Evolutionary conservation across 352 stramenopile genomes (phyloP).

Genomic region (Halophytophthora polymorphica): DNA sequence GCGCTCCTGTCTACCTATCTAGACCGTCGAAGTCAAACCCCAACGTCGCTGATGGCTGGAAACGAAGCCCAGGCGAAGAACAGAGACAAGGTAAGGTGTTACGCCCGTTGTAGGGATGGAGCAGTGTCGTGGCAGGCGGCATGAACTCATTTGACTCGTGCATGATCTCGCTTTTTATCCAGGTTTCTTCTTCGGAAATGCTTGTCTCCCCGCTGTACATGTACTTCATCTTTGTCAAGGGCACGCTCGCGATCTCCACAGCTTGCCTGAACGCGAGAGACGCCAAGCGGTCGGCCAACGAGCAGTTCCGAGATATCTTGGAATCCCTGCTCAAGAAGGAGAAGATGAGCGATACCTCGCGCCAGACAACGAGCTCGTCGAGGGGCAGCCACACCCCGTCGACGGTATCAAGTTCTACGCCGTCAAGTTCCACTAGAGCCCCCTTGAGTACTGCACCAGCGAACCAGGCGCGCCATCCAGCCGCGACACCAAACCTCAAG

Average conservation of each 20-base stretch:
- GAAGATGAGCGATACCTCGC: conserved; percentile 1
- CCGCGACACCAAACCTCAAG: conserved; percentile 10
- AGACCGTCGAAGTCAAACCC: conserved; percentile 33
- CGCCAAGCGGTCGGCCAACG: conserved; percentile 67
- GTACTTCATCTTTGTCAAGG: conserved; percentile 52
- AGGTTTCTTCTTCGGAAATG: conserved; percentile 32
- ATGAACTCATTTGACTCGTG: not conserved
- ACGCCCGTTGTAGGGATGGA: not conserved
- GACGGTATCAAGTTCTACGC: not conserved
- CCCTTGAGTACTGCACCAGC: conserved; percentile 4
- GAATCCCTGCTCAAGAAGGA: conserved; percentile 34
- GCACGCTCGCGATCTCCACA: conserved; percentile 45
- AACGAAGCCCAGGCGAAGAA: conserved; percentile 60
- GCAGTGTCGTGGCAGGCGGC: no score
- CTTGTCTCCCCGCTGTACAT: conserved; percentile 39
- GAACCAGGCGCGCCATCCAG: conserved; percentile 1
- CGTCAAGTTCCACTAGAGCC: not conserved
- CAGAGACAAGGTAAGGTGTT: conserved; percentile 26
- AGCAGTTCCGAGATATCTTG: conserved; percentile 66
- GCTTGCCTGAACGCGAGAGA: conserved; percentile 67
- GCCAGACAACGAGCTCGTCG: conserved; percentile 1
- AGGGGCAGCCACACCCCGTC: conserved; percentile 7
- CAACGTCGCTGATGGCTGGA: conserved; percentile 59
- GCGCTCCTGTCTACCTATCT: conserved; percentile 45
- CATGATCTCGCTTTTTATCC: not conserved